phyloP scores from a whole-genome alignment of 331 rosid species.

The Erythrophleum ivorense region DNA sequence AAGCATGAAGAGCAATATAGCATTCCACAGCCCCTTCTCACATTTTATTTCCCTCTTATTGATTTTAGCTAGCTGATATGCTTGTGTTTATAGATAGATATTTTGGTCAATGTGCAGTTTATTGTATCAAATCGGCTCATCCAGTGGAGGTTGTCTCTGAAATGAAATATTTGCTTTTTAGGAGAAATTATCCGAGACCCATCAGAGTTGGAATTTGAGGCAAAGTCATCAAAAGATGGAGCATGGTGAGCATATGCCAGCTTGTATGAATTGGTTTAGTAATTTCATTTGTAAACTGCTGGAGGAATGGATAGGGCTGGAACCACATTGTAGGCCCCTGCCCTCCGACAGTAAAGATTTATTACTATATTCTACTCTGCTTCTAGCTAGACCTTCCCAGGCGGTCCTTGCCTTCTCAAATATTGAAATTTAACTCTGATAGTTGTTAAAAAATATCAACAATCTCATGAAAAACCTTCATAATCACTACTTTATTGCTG shows the following conservation, averaged over 20 bases:
- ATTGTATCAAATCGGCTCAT: neutral
- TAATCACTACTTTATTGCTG: neutral
- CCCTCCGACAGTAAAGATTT: neutral
- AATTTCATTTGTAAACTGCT: conserved; percentile 19
- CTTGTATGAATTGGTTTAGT: conserved; percentile 11
- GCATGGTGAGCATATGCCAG: conserved; percentile 70
- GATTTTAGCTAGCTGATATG: conserved; percentile 17
- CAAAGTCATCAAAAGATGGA: conserved; percentile 87
- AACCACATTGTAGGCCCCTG: neutral
- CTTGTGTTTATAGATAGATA: conserved; percentile 8
- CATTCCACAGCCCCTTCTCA: conserved; percentile 14
- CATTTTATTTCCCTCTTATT: conserved; percentile 4
- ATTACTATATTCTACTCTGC: neutral
- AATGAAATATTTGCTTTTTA: conserved; percentile 36
- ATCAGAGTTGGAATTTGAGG: conserved; percentile 87
- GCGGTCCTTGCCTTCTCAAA: neutral
- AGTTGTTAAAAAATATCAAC: neutral
- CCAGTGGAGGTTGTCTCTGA: conserved; percentile 30
- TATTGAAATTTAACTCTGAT: neutral
- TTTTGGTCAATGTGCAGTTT: conserved; percentile 13
- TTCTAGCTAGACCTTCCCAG: neutral
- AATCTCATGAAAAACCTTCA: neutral
- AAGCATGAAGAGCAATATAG: conserved; percentile 4
- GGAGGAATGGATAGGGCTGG: neutral
- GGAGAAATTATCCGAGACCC: conserved; percentile 56